Evolutionary conservation across 176 grass and related monocot species (phyloP), one percentile per base, ranked within the genome.

Genomic region (Cenchrus fungigraminus): DNA sequence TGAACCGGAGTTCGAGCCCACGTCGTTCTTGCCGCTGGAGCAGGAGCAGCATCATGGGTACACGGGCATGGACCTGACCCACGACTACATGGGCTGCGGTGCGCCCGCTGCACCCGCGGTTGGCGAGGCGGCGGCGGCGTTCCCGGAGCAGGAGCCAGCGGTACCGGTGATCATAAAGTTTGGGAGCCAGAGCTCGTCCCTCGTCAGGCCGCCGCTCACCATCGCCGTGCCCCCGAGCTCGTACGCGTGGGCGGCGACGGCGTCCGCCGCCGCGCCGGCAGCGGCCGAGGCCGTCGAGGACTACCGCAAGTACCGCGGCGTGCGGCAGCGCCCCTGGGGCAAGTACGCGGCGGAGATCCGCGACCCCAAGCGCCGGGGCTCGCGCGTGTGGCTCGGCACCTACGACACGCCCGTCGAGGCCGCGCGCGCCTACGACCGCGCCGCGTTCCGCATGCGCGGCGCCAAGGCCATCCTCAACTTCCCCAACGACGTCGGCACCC

Each of bases 331-430:
- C 7, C 90, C 90, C 9, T 98, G 96, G 96, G 96, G 96, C 0
- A 93, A 94, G 78, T 98, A 87, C 57, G 93, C 93, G 43, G 91
- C 96, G 19, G 96, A 98, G 96, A 98, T 98, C 88, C 91, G 96
- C 32, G 96, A 98, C 58, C 90, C 91, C 0, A 93, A 91, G 59
- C 84, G 83, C 1, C 91, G 88, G 2, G 94, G 94, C 13, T 91
- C 91, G 57, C 90, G 94, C 71, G 94, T 91, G 68, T 96, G 94
- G 94, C 94, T 96, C 14, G 94, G 94, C 32, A 96, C 94, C 2
- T 96, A 91, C 68, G 94, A 93, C 81, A 91, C 86, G 0, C 78
- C 91, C 28, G 11, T 78, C 15, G 94, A 93, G 78, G 94, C 94
- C 6, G 94, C 94, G 59, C 92, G 68, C 46, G 91, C 94, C 0